Base-by-base conservation (phyloP, 805 yeast species). In the Maudiozyma bulderi region DNA sequence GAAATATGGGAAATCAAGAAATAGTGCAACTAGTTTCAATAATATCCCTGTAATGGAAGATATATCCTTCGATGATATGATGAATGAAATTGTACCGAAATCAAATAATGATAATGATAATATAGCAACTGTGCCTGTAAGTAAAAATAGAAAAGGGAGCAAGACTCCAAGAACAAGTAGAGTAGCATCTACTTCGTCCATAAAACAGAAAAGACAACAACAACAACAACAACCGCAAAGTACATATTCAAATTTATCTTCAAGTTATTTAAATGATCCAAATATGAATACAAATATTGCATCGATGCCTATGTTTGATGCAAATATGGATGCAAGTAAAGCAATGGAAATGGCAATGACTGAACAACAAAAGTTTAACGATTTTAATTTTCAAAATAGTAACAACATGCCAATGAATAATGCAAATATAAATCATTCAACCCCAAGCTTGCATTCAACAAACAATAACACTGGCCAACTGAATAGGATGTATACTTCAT, bases 11-110 rank as follows among this genome's bases (percentile, higher is more conserved):
- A 51, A 50, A 38, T 47, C 53, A 13, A 8, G 33, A 30, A n/a
- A 34, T 31, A 8, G 30, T 11, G 8, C 42, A n/a, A 14, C 45
- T n/a, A 8, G 38, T 10, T 8, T 39, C 29, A 29, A 15, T 28
- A 31, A n/a, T 10, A 11, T 6, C 8, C 31, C 43, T 5, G 10
- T 26, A n/a, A 37, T n/a, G 7, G 31, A 28, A 8, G 34, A 44
- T 35, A 8, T 28, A 1, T 30, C 31, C 13, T 35, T 28, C 26
- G 39, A 44, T 37, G 39, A 34, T 35, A 35, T 35, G 11, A 42
- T 40, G 6, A 52, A 51, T 30, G 65, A 62, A 46, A 53, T 57
- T 2, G 65, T 61, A 8, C 64, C 62, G 14, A 55, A 49, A 43
- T 61, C 65, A 6, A 51, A 49, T 20, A 54, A 49, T 29, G 42